Conservation (phyloP, 2,329 filamentous ascomycete species). For the Curvularia hawaiiensis region DNA sequence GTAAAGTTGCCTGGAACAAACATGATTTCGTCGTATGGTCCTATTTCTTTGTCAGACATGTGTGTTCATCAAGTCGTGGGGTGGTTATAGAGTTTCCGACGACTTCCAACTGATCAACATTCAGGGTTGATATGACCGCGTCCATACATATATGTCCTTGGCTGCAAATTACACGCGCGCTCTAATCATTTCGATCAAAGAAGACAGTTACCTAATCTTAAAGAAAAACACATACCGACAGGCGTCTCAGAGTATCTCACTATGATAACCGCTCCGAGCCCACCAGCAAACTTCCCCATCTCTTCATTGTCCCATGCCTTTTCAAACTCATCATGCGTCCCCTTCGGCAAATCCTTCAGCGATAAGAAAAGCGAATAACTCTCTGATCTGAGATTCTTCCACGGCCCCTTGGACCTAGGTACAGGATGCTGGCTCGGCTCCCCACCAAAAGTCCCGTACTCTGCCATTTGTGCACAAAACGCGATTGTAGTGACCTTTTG, state of each 20-base stretch:
- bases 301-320: slow-evolving; percentile 20
- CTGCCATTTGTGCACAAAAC: neutral
- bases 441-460: neutral
- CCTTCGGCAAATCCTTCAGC: slow-evolving; percentile 29
- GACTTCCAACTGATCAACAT: neutral
- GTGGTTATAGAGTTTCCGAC: neutral
- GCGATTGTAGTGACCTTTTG: neutral
- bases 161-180: neutral
- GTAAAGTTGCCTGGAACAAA: slow-evolving; percentile 39
- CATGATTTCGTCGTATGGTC: slow-evolving; percentile 42
- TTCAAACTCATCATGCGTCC: slow-evolving; percentile 36
- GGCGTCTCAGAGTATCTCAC: slow-evolving; percentile 40
- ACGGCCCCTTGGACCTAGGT: slow-evolving; percentile 28
- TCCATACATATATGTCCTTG: neutral
- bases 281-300: slow-evolving; percentile 33
- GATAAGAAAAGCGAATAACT: slow-evolving; percentile 35
- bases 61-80: neutral
- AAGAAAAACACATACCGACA: slow-evolving; percentile 33
- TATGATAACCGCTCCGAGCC: slow-evolving; percentile 35
- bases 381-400: slow-evolving; percentile 33
- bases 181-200: neutral
- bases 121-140: neutral
- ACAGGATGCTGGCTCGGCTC: slow-evolving; percentile 27
- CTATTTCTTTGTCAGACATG: slow-evolving; percentile 17
- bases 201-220: neutral